Percentiles rank a stretch among this genome's conserved stretches.
phyloP scores from a whole-genome alignment of 2,329 filamentous ascomycete genomes.

The Colletotrichum tropicale region DNA sequence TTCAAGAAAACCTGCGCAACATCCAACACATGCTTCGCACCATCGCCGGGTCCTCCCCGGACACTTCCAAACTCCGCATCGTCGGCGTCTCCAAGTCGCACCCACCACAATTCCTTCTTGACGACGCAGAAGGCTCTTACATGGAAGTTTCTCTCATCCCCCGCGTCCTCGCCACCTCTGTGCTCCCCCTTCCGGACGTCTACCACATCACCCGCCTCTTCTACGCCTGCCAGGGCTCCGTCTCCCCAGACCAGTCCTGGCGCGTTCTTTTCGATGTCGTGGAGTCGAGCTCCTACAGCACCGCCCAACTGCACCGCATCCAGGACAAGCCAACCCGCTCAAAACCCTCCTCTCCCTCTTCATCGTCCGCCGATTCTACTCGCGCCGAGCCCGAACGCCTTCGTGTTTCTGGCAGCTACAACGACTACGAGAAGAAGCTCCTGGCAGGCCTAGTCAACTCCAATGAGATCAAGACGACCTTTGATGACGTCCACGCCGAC shows the following conservation, averaged over 20 bases:
- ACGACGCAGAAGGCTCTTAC: conserved; percentile 7
- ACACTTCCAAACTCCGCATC: conserved; percentile 14
- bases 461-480: conserved; percentile 83
- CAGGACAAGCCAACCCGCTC: conserved; percentile 3
- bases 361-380: conserved; percentile 8
- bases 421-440: conserved; percentile 82
- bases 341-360: conserved; percentile 22
- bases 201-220: conserved; percentile 39
- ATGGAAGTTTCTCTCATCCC: conserved; percentile 24
- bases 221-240: conserved; percentile 13
- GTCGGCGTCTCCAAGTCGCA: conserved; percentile 14
- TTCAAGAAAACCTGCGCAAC: conserved; percentile 51
- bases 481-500: conserved; percentile 84
- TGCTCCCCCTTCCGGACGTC: conserved; percentile 42
- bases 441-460: conserved; percentile 83
- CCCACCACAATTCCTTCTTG: conserved; percentile 10
- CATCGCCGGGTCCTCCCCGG: conserved; percentile 30
- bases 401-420: conserved; percentile 50
- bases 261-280: conserved; percentile 23
- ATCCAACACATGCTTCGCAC: conserved; percentile 49
- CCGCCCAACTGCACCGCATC: neutral
- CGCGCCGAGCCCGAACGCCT: conserved; percentile 20
- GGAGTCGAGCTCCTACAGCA: conserved; percentile 18
- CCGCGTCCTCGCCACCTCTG: conserved; percentile 23
- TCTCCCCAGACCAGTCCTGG: neutral